Percentiles rank a stretch among this genome's conserved stretches.
Conservation (phyloP, 106 monocot species). For the Gastrodia elata region DNA sequence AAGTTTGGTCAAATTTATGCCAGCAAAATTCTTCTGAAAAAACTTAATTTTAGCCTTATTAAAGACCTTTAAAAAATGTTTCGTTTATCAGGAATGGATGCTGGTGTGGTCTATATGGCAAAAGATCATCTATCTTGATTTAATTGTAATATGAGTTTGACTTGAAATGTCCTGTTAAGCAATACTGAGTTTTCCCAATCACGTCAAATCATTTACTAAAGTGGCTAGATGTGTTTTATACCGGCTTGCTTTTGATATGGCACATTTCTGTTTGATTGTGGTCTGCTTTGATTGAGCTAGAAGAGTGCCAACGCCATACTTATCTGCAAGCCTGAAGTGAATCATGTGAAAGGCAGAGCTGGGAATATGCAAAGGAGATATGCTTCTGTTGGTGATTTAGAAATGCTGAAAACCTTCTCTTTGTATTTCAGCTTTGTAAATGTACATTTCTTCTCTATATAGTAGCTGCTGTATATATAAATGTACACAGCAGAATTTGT, state of each 20-base stretch:
- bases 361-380: no score
- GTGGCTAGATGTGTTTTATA: not conserved
- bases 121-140: not conserved
- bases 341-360: no score
- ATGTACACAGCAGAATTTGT: no score
- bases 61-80: not conserved
- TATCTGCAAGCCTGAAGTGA: not conserved
- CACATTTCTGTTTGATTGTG: slow-evolving; percentile 4
- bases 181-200: not conserved
- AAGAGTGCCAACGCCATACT: not conserved
- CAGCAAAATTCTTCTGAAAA: not conserved
- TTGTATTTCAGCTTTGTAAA: no score
- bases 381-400: no score
- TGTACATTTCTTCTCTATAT: no score
- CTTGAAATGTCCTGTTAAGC: not conserved
- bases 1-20: not conserved
- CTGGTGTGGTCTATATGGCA: not conserved
- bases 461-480: no score
- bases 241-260: not conserved
- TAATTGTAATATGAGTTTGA: not conserved
- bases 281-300: not conserved
- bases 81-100: not conserved
- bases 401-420: no score
- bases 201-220: not conserved
- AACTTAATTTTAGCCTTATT: not conserved